phyloP scores from a whole-genome alignment of 192 early-diverging fungal genomes.

The Endogone sp. region DNA sequence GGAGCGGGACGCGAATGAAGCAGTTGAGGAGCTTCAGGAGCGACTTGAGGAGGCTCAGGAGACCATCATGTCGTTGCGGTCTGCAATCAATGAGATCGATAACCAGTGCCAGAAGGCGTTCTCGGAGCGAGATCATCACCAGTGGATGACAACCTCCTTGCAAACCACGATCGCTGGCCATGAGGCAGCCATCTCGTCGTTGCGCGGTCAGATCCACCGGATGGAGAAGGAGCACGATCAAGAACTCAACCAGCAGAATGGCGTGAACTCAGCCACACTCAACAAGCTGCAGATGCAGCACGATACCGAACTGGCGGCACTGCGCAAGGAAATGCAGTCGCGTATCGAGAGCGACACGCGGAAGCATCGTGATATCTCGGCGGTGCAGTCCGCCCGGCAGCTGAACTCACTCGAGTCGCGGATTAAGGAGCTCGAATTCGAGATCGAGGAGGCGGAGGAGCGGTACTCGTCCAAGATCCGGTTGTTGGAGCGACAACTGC shows the following conservation, averaged over 20 bases:
- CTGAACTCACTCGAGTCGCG: constrained; percentile 8
- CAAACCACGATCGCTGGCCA: constrained; percentile 10
- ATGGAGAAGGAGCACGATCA: constrained; percentile 5
- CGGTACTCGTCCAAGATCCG: not conserved
- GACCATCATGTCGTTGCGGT: not conserved
- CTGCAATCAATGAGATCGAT: not conserved
- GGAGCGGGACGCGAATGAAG: not conserved
- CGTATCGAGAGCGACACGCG: constrained; percentile 3
- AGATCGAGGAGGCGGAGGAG: not conserved
- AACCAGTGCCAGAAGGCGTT: not conserved
- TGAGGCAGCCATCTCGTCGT: constrained; percentile 4
- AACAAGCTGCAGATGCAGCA: constrained; percentile 10
- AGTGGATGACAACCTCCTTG: not conserved
- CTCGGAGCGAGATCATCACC: constrained; percentile 1
- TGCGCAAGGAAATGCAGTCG: not conserved
- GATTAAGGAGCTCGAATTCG: constrained; percentile 8
- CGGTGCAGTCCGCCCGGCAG: constrained; percentile 3
- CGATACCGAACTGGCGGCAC: not conserved
- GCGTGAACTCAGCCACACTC: constrained; percentile 3
- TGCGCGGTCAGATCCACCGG: constrained; percentile 4
- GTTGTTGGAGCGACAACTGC: not conserved
- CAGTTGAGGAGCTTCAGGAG: not conserved
- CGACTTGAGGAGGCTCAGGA: constrained; percentile 3
- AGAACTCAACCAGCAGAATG: not conserved
- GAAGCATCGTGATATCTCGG: constrained; percentile 7